Conservation (phyloP, 2,329 filamentous ascomycete species). For the Diaporthe ampelina region DNA sequence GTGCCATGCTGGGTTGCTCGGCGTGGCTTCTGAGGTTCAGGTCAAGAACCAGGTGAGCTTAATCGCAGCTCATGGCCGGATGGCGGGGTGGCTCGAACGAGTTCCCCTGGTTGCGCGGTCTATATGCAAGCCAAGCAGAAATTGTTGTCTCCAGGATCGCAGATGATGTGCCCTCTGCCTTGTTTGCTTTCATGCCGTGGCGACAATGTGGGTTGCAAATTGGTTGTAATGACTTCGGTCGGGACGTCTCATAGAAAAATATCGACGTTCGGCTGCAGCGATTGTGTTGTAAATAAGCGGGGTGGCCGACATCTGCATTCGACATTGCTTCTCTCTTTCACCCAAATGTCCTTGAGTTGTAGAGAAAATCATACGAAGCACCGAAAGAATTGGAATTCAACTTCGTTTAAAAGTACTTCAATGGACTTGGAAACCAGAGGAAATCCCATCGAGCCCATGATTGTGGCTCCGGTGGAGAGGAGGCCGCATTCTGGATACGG, state of each 20-base stretch:
- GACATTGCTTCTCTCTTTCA: not conserved
- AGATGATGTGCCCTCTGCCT: not conserved
- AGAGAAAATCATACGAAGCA: not conserved
- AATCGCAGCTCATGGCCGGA: conserved; percentile 16
- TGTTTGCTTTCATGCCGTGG: not conserved
- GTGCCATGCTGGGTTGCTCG: conserved; percentile 24
- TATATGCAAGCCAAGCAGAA: not conserved
- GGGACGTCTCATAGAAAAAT: not conserved
- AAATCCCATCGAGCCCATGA: not conserved
- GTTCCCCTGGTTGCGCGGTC: not conserved
- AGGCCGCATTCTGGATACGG: not conserved
- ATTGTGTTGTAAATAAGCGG: conserved; percentile 1
- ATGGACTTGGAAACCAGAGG: not conserved
- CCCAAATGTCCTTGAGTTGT: not conserved
- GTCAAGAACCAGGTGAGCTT: conserved; percentile 1
- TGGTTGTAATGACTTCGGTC: not conserved
- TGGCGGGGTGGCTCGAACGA: not conserved
- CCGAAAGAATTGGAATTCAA: not conserved
- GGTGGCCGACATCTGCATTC: not conserved
- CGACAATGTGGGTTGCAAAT: not conserved
- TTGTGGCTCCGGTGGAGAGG: not conserved
- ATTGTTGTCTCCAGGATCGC: not conserved
- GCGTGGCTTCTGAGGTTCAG: conserved; percentile 12
- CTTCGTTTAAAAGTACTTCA: not conserved
- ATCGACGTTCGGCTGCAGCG: not conserved